Evolutionary conservation across 2,329 filamentous ascomycete species (phyloP), one percentile per base, ranked within the genome.

Genomic region (Chrysosporium queenslandicum): DNA sequence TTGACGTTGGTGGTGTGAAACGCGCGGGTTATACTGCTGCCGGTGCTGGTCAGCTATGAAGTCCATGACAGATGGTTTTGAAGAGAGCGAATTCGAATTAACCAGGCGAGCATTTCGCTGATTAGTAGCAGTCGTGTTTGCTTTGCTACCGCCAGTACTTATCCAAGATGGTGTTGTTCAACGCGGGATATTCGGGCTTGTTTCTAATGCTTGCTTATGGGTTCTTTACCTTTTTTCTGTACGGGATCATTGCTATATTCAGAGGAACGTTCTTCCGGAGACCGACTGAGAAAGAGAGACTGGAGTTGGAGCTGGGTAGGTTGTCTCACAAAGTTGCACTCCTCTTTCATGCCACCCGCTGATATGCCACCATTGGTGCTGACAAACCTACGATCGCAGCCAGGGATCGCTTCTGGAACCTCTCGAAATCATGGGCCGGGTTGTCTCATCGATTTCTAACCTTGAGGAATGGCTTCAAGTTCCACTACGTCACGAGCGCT

Each of bases 401-500:
- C 50, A 73, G 73, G 57, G 66, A 76, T 55, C 68, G 69, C 36
- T 69, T 79, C 58, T 81, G 78, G 78, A 72, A 76, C 55, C 67
- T 80, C 7, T 71, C 71, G 11, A 70, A 71, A 47, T 63, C 70
- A n/a, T 69, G 70, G 30, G 66, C 67, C 9, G 71, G 70, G 14
- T 68, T 78, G 39, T 68, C 64, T 20, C 79, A 81, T 61, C 66
- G 71, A 25, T 78, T 81, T 58, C 67, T 77, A 55, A 73, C 66
- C 40, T 66, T 78, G 12, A 66, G 66, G 34, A 71, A 68, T 54
- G 74, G 75, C 0, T 66, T 74, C 55, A 74, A 73, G 57, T 71
- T 81, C 25, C 79, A 81, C 61, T 80, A 80, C 58, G 66, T 81
- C 50, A 68, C 68, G 59, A 77, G 67, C 59, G 55, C 68, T 56